Evolutionary conservation across 2,329 filamentous ascomycete genomes (phyloP), one percentile per base, ranked within the genome.

Genomic region (Verticillium zaregamsianum): DNA sequence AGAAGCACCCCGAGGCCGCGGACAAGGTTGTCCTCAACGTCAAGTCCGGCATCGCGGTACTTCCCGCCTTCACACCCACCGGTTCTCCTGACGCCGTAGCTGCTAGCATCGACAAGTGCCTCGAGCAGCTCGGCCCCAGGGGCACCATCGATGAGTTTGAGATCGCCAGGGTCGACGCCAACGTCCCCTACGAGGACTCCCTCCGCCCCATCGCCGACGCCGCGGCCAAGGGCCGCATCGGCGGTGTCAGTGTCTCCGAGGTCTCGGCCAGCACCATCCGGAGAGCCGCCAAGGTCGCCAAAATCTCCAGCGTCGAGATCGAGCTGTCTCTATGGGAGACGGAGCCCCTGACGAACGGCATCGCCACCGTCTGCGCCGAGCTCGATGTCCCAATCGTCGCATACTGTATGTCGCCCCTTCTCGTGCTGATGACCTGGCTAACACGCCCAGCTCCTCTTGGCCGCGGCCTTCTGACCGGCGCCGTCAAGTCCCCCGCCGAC

Each of bases 111-210:
- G 20, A 20, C 52, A 49, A 49, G 45, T 49, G 45, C 12, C 20
- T 49, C 17, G n/a, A 49, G 20, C 45, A 49, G 45, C 45, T 49
- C 5, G 45, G 45, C 12, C 45, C 45, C 12, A 49, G 45, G 45
- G 45, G 45, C 17, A 49, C 45, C 45, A 73, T 86, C 64, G 82
- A 86, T 69, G 74, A 85, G 59, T 86, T 86, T 62, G 77, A 82
- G 63, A 79, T 74, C 58, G 82, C 81, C 2, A 76, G 84, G 3
- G 63, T 69, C 9, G 70, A 72, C 57, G 64, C 67, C 5, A 66
- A 60, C 31, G 77, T 84, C 35, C 83, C 86, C 61, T 70, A 80
- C 54, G 78, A 81, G 66, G 69, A 67, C 6, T 70, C 72, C 3
- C 62, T 78, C 35, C 74, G 71, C 61, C 55, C 28, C 55, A 56